phyloP scores from a whole-genome alignment of 257 asterid genomes.

The Scutellaria galericulata region DNA sequence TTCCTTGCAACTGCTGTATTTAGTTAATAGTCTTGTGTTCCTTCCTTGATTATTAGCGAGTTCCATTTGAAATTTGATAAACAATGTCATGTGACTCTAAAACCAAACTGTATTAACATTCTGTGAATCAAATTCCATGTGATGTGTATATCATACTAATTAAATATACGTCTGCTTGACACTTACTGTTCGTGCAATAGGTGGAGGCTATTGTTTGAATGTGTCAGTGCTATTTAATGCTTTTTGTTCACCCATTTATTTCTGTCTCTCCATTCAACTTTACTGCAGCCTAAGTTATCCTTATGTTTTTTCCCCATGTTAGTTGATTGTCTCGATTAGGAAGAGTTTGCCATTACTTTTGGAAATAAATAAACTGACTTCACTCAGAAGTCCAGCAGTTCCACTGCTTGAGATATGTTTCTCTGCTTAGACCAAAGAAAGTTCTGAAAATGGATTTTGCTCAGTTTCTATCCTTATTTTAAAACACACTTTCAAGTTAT shows the following conservation, averaged over 20 bases:
- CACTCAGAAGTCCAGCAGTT: slow-evolving; percentile 14
- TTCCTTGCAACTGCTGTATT: slow-evolving; percentile 13
- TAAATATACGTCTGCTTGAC: slow-evolving; percentile 17
- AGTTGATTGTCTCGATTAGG: slow-evolving; percentile 18
- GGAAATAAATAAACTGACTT: not conserved
- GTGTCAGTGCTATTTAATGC: not conserved
- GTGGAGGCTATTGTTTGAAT: not conserved
- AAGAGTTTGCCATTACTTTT: slow-evolving; percentile 3
- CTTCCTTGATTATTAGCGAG: not conserved
- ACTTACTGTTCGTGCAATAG: slow-evolving; percentile 5
- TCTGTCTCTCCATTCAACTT: not conserved
- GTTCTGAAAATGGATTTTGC: slow-evolving; percentile 12
- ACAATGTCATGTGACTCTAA: slow-evolving; percentile 14
- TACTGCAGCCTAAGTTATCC: slow-evolving; percentile 8
- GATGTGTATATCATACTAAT: slow-evolving; percentile 5
- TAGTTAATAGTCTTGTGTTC: slow-evolving; percentile 11
- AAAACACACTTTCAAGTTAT: not conserved
- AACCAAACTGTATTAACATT: not conserved
- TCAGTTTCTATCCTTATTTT: slow-evolving; percentile 2
- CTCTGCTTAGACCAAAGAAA: slow-evolving; percentile 2
- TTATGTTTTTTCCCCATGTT: slow-evolving; percentile 9
- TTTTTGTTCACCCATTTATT: slow-evolving; percentile 22
- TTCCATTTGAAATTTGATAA: slow-evolving; percentile 18
- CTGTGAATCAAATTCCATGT: slow-evolving; percentile 19
- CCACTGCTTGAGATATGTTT: slow-evolving; percentile 10